A percentile compares a stretch with the other conserved stretches of the same genome.
Conservation (phyloP, 352 stramenopile species). For the Phytophthora quininea region DNA sequence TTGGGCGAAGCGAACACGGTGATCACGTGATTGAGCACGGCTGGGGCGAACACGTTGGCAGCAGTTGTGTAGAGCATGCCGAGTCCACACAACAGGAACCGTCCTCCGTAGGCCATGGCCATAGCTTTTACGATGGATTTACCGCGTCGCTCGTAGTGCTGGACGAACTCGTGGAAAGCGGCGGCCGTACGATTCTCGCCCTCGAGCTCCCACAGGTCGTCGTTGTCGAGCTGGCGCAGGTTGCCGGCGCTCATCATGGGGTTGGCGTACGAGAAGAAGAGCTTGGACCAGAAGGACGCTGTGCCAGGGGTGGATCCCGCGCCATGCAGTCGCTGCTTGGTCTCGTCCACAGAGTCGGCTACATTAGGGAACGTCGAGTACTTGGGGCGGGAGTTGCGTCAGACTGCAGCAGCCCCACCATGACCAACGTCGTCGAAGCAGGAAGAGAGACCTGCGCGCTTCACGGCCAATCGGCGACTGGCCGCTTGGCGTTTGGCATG, state of each 20-base stretch:
- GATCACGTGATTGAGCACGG: slow-evolving; percentile 49
- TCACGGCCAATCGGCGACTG: slow-evolving; percentile 5
- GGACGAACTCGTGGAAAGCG: slow-evolving; percentile 35
- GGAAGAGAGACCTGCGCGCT: neutral
- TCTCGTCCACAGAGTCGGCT: slow-evolving; percentile 6
- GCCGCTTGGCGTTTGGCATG: neutral
- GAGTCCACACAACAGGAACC: slow-evolving; percentile 37
- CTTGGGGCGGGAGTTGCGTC: slow-evolving; percentile 4
- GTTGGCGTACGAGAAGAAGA: slow-evolving; percentile 57
- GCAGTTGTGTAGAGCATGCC: slow-evolving; percentile 34
- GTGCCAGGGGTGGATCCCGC: slow-evolving; percentile 8
- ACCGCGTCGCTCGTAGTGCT: slow-evolving; percentile 5
- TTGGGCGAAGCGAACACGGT: slow-evolving; percentile 20
- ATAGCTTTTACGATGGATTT: slow-evolving; percentile 37
- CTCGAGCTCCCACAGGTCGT: slow-evolving; percentile 51
- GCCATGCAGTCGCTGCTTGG: slow-evolving; percentile 12
- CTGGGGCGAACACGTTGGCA: slow-evolving; percentile 47
- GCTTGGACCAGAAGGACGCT: slow-evolving; percentile 23
- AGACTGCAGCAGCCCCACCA: slow-evolving; percentile 10
- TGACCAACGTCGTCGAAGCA: neutral
- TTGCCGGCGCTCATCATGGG: slow-evolving; percentile 51
- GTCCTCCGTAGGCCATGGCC: slow-evolving; percentile 25
- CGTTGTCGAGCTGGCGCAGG: slow-evolving; percentile 39
- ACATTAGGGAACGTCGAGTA: slow-evolving; percentile 26
- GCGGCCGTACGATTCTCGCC: slow-evolving; percentile 17